Evolutionary conservation across 805 yeast species (phyloP), one percentile per base, ranked within the genome.

Genomic region (Saccharomycopsis synnaedendra): DNA sequence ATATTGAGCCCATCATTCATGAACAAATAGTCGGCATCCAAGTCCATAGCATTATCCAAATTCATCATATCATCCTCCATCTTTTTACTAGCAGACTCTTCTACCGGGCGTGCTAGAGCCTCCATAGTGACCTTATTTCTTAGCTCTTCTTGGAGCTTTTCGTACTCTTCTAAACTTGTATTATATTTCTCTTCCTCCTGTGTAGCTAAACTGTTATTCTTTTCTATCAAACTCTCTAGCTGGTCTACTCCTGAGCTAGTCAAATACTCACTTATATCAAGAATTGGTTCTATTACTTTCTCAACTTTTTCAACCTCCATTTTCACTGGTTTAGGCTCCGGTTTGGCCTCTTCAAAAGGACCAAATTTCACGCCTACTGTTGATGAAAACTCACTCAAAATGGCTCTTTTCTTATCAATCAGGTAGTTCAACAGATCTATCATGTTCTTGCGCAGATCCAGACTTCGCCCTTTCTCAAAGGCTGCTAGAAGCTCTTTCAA

Each of bases 401-500:
- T 34, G 7, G 42, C 42, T n/a, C 41, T 11, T 41, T 49, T 49
- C 35, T 34, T 33, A 8, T 35, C 30, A 29, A 49, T 49, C 37
- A 42, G 47, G 31, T 40, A 28, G 27, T 47, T 49, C 29, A 49
- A 47, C 11, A 27, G 27, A 30, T 47, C 50, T n/a, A 46, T 49
- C 30, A 34, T n/a, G 3, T 28, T 32, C 29, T 49, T 47, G 11
- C 50, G 33, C 40, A 42, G 39, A 34, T 34, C 36, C 8, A n/a
- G n/a, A 19, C 19, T 19, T 19, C 19, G 19, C 19, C 19, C 19
- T 19, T 19, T 19, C 32, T 60, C 54, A 4, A 63, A 61, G 36
- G 49, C 49, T 37, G 59, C 59, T 5, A 70, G 55, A 46, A 63
- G 59, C 8, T 62, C 68, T 53, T 66, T 69, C 38, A 68, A 60